phyloP scores from a whole-genome alignment of 352 stramenopile species.

The Phytopythium montanum region DNA sequence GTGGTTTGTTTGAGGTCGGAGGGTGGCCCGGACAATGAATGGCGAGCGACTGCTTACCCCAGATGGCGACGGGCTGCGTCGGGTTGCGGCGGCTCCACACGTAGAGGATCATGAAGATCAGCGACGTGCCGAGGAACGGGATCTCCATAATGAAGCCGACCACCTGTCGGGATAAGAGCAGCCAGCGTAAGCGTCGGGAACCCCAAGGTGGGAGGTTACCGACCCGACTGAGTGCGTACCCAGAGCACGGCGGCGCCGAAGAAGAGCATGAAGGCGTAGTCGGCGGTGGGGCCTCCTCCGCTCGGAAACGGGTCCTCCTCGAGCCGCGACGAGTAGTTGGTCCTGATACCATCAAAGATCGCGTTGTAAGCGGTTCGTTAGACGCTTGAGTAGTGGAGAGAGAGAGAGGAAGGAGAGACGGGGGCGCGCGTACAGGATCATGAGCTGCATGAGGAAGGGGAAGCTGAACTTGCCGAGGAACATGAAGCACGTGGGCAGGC shows the following conservation, averaged over 20 bases:
- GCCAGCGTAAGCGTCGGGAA: neutral
- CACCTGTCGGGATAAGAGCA: conserved; percentile 32
- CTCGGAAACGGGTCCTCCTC: conserved; percentile 84
- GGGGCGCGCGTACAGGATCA: conserved; percentile 89
- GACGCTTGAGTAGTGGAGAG: neutral
- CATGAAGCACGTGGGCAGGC: conserved; percentile 86
- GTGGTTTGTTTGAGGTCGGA: neutral
- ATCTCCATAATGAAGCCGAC: conserved; percentile 82
- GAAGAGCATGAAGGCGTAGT: conserved; percentile 90
- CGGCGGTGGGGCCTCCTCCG: conserved; percentile 71
- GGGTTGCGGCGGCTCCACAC: conserved; percentile 88
- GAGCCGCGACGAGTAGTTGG: conserved; percentile 80
- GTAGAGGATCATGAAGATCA: conserved; percentile 92
- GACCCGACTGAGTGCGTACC: conserved; percentile 31
- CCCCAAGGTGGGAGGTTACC: too few relatives aligned
- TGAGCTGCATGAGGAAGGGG: conserved; percentile 89
- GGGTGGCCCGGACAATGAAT: neutral
- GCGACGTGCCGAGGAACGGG: conserved; percentile 75
- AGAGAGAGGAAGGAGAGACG: too few relatives aligned
- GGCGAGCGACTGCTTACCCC: conserved; percentile 35
- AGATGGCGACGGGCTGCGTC: conserved; percentile 78
- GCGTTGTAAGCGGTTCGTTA: neutral
- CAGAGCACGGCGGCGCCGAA: conserved; percentile 74
- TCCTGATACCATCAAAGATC: too few relatives aligned
- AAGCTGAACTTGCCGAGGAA: conserved; percentile 88